Base-by-base conservation (phyloP, 306 rosid genomes). In the Begonia loranthoides region DNA sequence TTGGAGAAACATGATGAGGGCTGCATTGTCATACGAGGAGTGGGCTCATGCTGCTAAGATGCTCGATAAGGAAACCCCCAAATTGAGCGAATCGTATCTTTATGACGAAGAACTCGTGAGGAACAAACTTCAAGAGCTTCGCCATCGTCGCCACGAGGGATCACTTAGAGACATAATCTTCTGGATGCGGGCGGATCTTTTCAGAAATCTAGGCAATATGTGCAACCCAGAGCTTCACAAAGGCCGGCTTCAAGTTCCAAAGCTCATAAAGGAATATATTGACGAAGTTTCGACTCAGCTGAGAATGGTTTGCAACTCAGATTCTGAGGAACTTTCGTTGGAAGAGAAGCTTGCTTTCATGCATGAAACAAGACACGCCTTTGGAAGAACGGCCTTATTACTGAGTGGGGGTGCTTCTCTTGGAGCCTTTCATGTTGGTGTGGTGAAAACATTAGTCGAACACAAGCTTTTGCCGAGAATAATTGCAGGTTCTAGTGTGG, bases 11-110 rank as follows among this genome's bases (percentile, higher is more conserved):
- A 74, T 90, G 95, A 90, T 90, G 95, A 78, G 86, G 68, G 15
- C 82, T 58, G 99, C 99, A 5, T 71, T 86, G 81, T 76, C 86
- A 19, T 86, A 90, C 47, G 99, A 90, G 78, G 99, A 90, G 66
- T 90, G 99, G 99, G 92, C 94, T 68, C 92, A 90, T 76, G 99
- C 86, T 53, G 99, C 99, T 57, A 90, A 76, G 78, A 90, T 90
- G 99, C 92, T 90, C 67, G 95, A 90, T 66, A 85, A 78, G 34
- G 87, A 78, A 71, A 78, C 99, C 52, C 83, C 83, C 5, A 90
- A 60, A 71, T 62, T 86, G 95, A 86, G 79, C 56, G 99, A 90
- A 58, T 80, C 88, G 0, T 79, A 82, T 55, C 79, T 80, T 55
- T 90, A 80, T 57, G 99, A 86, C 12, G 94, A 65, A 15, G 95